Evolutionary conservation across 1,139 yeast genomes (phyloP), one percentile per base, ranked within the genome.

Genomic region (Debaryomycetaceae sp.): DNA sequence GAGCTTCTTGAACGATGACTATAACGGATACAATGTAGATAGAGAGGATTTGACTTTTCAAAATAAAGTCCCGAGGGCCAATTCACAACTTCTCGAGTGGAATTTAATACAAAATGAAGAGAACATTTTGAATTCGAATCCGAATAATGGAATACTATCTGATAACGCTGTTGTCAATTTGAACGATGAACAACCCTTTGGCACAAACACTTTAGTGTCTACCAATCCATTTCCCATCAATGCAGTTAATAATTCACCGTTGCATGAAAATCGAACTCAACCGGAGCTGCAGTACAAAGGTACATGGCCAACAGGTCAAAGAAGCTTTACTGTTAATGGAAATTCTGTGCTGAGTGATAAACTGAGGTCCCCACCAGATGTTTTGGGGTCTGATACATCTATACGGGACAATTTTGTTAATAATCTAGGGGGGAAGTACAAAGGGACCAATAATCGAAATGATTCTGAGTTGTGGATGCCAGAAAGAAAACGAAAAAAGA

Each of bases 1-100:
- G 17, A 76, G 84, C 55, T 79, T 86, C 48, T 65, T 79, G 8
- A 75, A 75, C 54, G 82, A 77, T 41, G 47, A 56, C 0, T 44
- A 38, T 34, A 11, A 11, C 26, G 26, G 11, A 11, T 8, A 22
- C 11, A 8, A 22, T 8, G 26, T 8, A 22, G 4, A 22, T 8
- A 22, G 11, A 22, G 11, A 22, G 11, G 4, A 8, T 11, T 8
- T 8, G 11, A 8, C 26, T 8, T 22, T 22, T 3, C 26, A 22
- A 11, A 11, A 11, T 3, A 22, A 8, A 22, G 4, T 11, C 4
- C 26, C 26, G 7, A 22, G 11, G 26, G 11, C 7, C 11, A 3
- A 22, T 22, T 8, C 11, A 8, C 11, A 8, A 11, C 11, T 22
- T 2, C 4, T 11, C 11, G 11, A 22, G 11, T 22, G 26, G 26